Percentiles rank a stretch among this genome's conserved stretches.
These are phyloP conservation scores for Cyberlindnera lachancei DNA, from an alignment of 805 yeast species.

Conservation along the genomic window DNA sequence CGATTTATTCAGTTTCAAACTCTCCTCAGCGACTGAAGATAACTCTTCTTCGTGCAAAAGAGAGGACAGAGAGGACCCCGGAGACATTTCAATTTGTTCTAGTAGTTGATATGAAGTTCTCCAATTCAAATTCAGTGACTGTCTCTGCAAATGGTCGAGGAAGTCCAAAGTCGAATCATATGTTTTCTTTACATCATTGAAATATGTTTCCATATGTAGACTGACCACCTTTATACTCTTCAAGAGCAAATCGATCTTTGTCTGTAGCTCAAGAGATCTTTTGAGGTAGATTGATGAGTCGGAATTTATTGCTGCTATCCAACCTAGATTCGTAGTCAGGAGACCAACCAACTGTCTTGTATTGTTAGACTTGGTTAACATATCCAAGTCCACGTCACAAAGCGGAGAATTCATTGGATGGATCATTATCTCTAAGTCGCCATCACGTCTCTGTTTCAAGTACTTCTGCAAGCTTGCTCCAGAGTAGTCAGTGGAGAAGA, in stretches of 20 bases:
- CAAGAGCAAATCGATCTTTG: conserved; percentile 35
- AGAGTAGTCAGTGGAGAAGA: conserved; percentile 33
- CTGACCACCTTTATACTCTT: conserved; percentile 39
- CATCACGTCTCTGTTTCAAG: conserved; percentile 3
- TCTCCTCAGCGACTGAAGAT: conserved; percentile 20
- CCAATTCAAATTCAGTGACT: conserved; percentile 29
- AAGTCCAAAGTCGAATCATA: conserved; percentile 32
- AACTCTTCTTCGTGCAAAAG: conserved; percentile 20
- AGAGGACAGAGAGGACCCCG: conserved; percentile 6
- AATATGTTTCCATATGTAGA: conserved; percentile 42
- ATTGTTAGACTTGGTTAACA: conserved; percentile 12
- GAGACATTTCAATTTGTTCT: conserved; percentile 5
- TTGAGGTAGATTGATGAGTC: conserved; percentile 31
- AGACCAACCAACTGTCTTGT: conserved; percentile 22
- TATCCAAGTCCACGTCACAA: conserved; percentile 19
- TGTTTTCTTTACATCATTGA: conserved; percentile 40
- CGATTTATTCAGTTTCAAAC: conserved; percentile 13
- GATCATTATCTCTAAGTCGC: conserved; percentile 14
- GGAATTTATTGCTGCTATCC: conserved; percentile 41
- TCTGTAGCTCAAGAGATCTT: conserved; percentile 22
- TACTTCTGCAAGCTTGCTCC: conserved; percentile 15
- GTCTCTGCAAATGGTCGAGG: conserved; percentile 31
- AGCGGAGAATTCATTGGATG: conserved; percentile 33
- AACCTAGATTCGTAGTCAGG: conserved; percentile 40
- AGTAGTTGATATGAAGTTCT: conserved; percentile 8